Conservation (phyloP, 495 filamentous ascomycete genomes). For the Trichoderma virens region DNA sequence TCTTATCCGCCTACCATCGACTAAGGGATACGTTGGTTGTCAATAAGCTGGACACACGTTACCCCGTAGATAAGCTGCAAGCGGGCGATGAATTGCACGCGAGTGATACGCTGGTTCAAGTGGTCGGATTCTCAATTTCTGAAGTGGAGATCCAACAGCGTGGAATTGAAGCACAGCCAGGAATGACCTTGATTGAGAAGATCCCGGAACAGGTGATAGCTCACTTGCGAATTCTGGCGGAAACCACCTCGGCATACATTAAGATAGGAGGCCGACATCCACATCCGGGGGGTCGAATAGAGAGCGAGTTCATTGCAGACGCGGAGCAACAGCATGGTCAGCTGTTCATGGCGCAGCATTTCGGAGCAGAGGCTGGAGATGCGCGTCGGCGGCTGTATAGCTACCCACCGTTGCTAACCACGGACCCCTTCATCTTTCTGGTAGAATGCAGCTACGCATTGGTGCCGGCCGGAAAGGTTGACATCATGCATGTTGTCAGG, state of each 20-base stretch:
- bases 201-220: conserved; percentile 75
- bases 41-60: conserved; percentile 54
- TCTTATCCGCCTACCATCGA: conserved; percentile 72
- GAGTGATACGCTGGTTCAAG: conserved; percentile 61
- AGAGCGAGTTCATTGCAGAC: conserved; percentile 60
- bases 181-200: conserved; percentile 71
- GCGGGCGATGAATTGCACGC: conserved; percentile 38
- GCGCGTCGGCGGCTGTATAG: conserved; percentile 30
- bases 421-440: conserved; percentile 86
- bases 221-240: conserved; percentile 82
- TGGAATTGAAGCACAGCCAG: conserved; percentile 68
- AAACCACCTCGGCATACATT: conserved; percentile 79
- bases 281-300: conserved; percentile 34
- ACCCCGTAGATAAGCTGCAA: conserved; percentile 22
- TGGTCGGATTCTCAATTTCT: conserved; percentile 83
- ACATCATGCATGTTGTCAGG: conserved; percentile 74
- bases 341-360: conserved; percentile 57
- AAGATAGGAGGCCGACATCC: conserved; percentile 63
- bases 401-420: conserved; percentile 59
- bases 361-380: conserved; percentile 24
- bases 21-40: conserved; percentile 67
- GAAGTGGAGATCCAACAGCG: conserved; percentile 88
- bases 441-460: conserved; percentile 62
- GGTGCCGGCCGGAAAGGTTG: conserved; percentile 42
- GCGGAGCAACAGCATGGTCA: conserved; percentile 68